phyloP scores from a whole-genome alignment of 352 stramenopile genomes.

The Pythium rishiriense region DNA sequence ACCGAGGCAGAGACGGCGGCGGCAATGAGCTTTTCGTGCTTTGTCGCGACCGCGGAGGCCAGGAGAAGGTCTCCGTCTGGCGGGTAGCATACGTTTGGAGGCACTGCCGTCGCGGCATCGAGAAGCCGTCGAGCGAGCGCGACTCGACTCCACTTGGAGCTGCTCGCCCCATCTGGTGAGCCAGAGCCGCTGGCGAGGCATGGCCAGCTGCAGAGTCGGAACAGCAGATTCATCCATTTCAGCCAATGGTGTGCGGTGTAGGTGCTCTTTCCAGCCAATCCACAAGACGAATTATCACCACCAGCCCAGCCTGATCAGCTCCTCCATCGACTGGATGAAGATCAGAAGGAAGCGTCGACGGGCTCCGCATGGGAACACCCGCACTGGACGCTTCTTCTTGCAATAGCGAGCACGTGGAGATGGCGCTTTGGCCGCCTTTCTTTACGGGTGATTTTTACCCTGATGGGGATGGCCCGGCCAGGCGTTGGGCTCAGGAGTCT shows the following conservation, averaged over 20 bases:
- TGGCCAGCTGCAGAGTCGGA: slow-evolving; percentile 1
- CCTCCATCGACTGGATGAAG: too few species aligned
- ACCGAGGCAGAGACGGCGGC: slow-evolving; percentile 8
- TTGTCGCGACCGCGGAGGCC: neutral
- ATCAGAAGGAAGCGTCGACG: too few species aligned
- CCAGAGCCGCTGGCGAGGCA: neutral
- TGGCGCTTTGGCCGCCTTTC: too few species aligned
- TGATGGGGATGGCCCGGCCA: too few species aligned
- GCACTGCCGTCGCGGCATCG: slow-evolving; percentile 4
- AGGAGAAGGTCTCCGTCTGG: slow-evolving; percentile 8
- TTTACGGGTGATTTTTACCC: too few species aligned
- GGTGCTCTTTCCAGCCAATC: neutral
- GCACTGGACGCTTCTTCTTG: too few species aligned
- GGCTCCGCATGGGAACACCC: too few species aligned
- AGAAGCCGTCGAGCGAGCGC: slow-evolving; percentile 5
- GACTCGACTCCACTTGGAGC: slow-evolving; percentile 2
- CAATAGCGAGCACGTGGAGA: too few species aligned
- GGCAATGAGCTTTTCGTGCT: neutral
- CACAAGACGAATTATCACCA: neutral
- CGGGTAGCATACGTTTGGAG: neutral
- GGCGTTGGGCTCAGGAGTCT: too few species aligned
- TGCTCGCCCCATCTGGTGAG: slow-evolving; percentile 1
- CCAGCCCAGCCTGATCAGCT: too few species aligned
- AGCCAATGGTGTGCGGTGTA: neutral
- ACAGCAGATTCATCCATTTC: neutral